Conservation (phyloP, 148 eudicot genomes). For the Cornus kousa region DNA sequence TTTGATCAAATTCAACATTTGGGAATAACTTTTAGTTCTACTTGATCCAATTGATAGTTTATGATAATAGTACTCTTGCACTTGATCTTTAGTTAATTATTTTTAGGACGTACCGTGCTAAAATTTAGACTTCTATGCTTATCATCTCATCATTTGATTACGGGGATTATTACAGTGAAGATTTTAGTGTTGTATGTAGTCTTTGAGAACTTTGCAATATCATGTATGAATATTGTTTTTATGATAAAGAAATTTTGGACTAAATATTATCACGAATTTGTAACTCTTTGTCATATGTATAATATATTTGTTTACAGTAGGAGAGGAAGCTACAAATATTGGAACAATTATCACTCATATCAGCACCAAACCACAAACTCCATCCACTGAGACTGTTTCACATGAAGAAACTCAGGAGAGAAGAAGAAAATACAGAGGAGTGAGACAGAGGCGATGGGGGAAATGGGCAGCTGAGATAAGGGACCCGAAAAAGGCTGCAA, state of each 20-base stretch:
- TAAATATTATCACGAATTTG: neutral
- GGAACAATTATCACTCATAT: slow-evolving; percentile 17
- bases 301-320: slow-evolving; percentile 20
- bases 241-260: neutral
- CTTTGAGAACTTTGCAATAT: neutral
- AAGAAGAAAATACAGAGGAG: slow-evolving; percentile 64
- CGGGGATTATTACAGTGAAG: no score
- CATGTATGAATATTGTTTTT: neutral
- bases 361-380: neutral
- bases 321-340: slow-evolving; percentile 26
- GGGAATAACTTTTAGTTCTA: no score
- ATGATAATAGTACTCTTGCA: no score
- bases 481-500: slow-evolving; percentile 77
- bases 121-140: neutral
- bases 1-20: no score
- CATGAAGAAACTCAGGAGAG: slow-evolving; percentile 32
- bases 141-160: no score
- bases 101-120: no score
- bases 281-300: neutral
- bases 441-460: slow-evolving; percentile 74
- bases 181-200: neutral
- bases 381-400: slow-evolving; percentile 8
- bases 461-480: slow-evolving; percentile 89
- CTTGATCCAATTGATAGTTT: no score
- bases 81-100: no score